phyloP scores from a whole-genome alignment of 2,329 filamentous ascomycete genomes.

The Aspergillus pseudotamarii region DNA sequence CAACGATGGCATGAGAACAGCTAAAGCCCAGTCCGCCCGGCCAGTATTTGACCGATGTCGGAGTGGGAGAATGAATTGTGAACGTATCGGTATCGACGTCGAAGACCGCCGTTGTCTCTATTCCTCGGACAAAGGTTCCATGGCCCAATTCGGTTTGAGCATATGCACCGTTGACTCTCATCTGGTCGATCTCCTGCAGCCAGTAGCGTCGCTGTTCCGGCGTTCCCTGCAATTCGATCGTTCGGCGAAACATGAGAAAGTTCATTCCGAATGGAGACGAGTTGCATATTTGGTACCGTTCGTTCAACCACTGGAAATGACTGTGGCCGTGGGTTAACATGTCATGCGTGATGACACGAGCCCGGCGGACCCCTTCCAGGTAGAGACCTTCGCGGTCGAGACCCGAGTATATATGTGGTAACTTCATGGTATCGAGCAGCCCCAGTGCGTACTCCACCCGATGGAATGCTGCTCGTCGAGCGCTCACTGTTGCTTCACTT shows the following conservation, averaged over 20 bases:
- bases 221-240: slow-evolving; percentile 52
- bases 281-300: slow-evolving; percentile 8
- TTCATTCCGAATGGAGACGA: slow-evolving; percentile 10
- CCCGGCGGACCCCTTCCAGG: slow-evolving; percentile 3
- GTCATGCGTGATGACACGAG: slow-evolving; percentile 2
- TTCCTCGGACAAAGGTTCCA: slow-evolving; percentile 54
- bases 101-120: slow-evolving; percentile 36
- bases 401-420: slow-evolving; percentile 4
- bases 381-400: slow-evolving; percentile 6
- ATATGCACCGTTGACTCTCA: slow-evolving; percentile 55
- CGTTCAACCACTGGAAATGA: slow-evolving; percentile 7
- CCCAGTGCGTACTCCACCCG: slow-evolving; percentile 4
- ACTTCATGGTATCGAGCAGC: slow-evolving; percentile 4
- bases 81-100: background rate
- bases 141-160: slow-evolving; percentile 56
- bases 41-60: slow-evolving; percentile 7
- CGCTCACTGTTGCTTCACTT: background rate
- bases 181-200: slow-evolving; percentile 53
- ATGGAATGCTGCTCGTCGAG: slow-evolving; percentile 7
- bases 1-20: slow-evolving; percentile 7
- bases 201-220: slow-evolving; percentile 52
- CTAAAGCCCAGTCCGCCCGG: slow-evolving; percentile 6
- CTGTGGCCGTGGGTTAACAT: slow-evolving; percentile 5
- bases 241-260: slow-evolving; percentile 52
- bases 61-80: slow-evolving; percentile 3